Conservation (phyloP, 1,284 basidiomycete genomes). For the Paramarasmius palmivorus region DNA sequence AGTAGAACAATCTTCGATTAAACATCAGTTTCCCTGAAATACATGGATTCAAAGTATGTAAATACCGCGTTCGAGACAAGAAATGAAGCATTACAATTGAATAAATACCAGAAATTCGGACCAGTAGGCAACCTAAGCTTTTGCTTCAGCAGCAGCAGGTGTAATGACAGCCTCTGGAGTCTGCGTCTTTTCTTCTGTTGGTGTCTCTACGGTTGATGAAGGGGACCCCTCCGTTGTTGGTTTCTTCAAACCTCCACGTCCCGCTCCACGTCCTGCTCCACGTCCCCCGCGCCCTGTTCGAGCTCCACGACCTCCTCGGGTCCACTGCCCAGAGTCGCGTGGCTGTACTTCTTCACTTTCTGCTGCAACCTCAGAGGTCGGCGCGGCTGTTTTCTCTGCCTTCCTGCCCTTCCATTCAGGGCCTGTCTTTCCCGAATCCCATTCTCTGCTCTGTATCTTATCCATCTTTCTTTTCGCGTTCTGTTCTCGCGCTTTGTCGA, state of each 20-base stretch:
- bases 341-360: not conserved
- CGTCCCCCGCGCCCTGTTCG: constrained; percentile 21
- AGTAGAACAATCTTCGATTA: too few species aligned
- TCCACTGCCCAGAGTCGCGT: constrained; percentile 20
- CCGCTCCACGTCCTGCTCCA: constrained; percentile 12
- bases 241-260: not conserved
- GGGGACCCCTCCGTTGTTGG: too few species aligned
- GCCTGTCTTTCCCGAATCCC: constrained; percentile 74
- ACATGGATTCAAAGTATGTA: too few species aligned
- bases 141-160: too few species aligned
- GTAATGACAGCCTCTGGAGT: too few species aligned
- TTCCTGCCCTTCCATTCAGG: constrained; percentile 38
- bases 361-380: constrained; percentile 3
- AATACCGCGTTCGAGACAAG: too few species aligned
- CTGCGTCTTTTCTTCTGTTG: too few species aligned
- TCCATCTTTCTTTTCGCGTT: constrained; percentile 78
- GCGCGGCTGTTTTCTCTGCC: constrained; percentile 15
- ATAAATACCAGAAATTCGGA: too few species aligned
- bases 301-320: constrained; percentile 24
- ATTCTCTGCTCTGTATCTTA: constrained; percentile 75
- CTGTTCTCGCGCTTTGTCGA: constrained; percentile 70
- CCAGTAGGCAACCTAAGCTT: too few species aligned
- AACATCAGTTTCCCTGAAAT: too few species aligned
- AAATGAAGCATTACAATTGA: too few species aligned
- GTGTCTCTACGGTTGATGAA: too few species aligned